Conservation (phyloP, 805 yeast species). For the Candida berthetii region DNA sequence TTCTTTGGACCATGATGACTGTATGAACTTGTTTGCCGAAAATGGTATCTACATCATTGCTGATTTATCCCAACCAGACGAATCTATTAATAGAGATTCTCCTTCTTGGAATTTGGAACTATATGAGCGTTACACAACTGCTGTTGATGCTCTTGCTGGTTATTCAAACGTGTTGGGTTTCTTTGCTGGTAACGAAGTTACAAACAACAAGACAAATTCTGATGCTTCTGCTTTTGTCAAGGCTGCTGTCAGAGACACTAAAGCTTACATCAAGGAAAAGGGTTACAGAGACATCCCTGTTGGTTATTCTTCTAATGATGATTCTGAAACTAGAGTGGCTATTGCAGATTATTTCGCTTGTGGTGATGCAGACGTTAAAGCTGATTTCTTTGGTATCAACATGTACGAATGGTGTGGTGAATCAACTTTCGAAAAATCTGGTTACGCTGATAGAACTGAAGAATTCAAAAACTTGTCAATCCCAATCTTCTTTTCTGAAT, state of each 20-base stretch:
- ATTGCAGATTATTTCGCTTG: constrained; percentile 80
- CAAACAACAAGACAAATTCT: constrained; percentile 65
- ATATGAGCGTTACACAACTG: constrained; percentile 65
- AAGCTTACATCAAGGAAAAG: constrained; percentile 58
- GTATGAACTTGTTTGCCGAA: constrained; percentile 62
- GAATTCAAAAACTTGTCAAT: constrained; percentile 69
- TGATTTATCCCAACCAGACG: constrained; percentile 71
- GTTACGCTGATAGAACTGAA: constrained; percentile 64
- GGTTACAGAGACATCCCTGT: constrained; percentile 73
- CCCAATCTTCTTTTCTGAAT: constrained; percentile 83
- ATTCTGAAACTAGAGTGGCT: constrained; percentile 58
- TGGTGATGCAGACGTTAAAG: constrained; percentile 51
- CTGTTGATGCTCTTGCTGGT: constrained; percentile 64
- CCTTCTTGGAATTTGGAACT: constrained; percentile 69
- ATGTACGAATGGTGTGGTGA: constrained; percentile 87
- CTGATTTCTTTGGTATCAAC: constrained; percentile 80
- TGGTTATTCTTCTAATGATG: constrained; percentile 87
- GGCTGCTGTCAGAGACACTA: constrained; percentile 84
- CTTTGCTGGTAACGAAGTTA: constrained; percentile 90
- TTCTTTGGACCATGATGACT: constrained; percentile 54
- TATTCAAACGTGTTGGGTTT: constrained; percentile 79
- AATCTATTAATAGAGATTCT: constrained; percentile 61
- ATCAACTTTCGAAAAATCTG: constrained; percentile 53
- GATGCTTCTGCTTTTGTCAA: constrained; percentile 82
- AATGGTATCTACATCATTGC: constrained; percentile 85